Base-by-base conservation (phyloP, 2,329 filamentous ascomycete species). In the Drechslerella dactyloides region DNA sequence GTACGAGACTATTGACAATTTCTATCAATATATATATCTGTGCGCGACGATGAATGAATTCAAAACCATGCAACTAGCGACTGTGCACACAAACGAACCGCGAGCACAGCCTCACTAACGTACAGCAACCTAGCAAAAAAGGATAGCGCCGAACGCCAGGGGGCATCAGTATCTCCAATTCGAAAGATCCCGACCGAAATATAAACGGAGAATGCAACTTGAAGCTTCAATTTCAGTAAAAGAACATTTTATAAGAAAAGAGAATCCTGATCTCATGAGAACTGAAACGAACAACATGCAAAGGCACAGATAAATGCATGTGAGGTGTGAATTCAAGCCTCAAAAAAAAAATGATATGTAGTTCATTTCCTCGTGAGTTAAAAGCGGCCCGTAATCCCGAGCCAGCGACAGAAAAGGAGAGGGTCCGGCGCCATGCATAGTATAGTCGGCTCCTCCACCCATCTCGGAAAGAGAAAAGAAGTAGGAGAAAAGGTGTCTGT, bases 151-250 rank as follows among this genome's bases (percentile, higher is more conserved):
- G n/a, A 42, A 42, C 37, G 37, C 37, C 37, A 44, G 11, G 3
- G 11, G 11, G 13, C 40, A 48, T n/a, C n/a, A n/a, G n/a, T n/a
- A 48, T 21, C 4, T 4, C 19, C n/a, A 48, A 5, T 19, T 5
- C 15, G 15, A 19, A 48, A 48, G 2, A 48, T 6, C 19, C 19
- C 4, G 17, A 8, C 3, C 10, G 19, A 19, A 55, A 21, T 55
- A 55, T 35, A n/a, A 55, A 55, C 52, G 37, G 2, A 5, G 50
- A 53, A 53, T 27, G 8, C 27, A 53, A 53, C 2, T n/a, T 53
- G 11, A 53, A 30, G n/a, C n/a, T n/a, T n/a, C n/a, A n/a, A n/a
- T n/a, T n/a, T n/a, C n/a, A n/a, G n/a, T n/a, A 48, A 10, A 21
- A 5, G 17, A 21, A 19, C 17, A 19, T 48, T 48, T 19, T 23